A percentile compares a stretch with the other conserved stretches of the same genome.
Evolutionary conservation across 2,329 filamentous ascomycete genomes (phyloP).

Genomic region (Blastomyces parvus): DNA sequence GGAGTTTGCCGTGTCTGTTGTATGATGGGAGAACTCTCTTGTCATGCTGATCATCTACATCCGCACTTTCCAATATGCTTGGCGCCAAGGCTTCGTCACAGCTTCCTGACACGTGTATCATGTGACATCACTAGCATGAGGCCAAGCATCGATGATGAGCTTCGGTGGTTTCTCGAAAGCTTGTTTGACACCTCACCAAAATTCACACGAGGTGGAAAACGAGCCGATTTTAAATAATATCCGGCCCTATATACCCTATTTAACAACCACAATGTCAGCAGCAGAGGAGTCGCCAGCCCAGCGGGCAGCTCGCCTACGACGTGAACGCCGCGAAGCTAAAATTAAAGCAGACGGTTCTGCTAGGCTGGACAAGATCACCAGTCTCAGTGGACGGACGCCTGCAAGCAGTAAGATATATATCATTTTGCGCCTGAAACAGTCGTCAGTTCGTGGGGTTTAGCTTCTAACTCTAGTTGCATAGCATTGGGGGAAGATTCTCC

Average conservation of each 20-base stretch:
- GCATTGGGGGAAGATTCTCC: slow-evolving; percentile 21
- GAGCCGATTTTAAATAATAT: background rate
- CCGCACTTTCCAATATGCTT: too few species aligned
- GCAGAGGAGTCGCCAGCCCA: slow-evolving; percentile 40
- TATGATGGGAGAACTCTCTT: too few species aligned
- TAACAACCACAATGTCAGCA: slow-evolving; percentile 24
- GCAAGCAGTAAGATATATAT: slow-evolving; percentile 18
- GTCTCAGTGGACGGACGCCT: slow-evolving; percentile 45
- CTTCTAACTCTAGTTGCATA: background rate
- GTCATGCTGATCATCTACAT: too few species aligned
- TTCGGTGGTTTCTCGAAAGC: background rate
- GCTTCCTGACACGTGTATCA: background rate
- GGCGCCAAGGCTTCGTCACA: too few species aligned
- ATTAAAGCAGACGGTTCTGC: slow-evolving; percentile 49
- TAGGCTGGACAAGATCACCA: slow-evolving; percentile 53
- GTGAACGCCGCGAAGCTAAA: slow-evolving; percentile 55
- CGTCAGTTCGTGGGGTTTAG: background rate
- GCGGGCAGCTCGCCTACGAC: slow-evolving; percentile 49
- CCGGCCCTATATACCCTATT: background rate
- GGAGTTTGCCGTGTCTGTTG: too few species aligned
- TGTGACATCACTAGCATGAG: background rate
- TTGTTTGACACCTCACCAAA: background rate
- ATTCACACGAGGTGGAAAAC: background rate
- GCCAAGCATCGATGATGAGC: background rate
- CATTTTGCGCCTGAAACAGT: background rate